phyloP scores from a whole-genome alignment of 164 flowering plant genomes.

The Brasenia schreberi region DNA sequence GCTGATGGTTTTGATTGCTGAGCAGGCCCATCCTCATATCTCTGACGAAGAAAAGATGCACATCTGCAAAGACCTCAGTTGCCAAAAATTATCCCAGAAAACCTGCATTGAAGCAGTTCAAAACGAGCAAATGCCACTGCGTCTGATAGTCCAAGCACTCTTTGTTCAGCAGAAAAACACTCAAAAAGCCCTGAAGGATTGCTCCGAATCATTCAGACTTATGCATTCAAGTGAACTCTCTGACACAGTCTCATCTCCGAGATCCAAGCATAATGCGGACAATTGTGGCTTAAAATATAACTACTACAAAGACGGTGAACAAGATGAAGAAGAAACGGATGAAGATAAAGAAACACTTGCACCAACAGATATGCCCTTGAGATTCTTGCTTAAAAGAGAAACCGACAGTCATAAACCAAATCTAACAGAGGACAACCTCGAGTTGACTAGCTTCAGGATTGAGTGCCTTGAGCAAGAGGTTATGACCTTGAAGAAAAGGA shows the following conservation, averaged over 20 bases:
- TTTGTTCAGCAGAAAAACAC: slow-evolving; percentile 77
- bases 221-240: slow-evolving; percentile 39
- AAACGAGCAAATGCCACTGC: slow-evolving; percentile 85
- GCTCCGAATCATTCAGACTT: slow-evolving; percentile 70
- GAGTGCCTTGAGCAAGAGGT: slow-evolving; percentile 82
- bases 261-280: slow-evolving; percentile 26
- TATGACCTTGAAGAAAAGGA: slow-evolving; percentile 47
- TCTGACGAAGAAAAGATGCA: slow-evolving; percentile 60
- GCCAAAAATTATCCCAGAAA: slow-evolving; percentile 79
- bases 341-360: slow-evolving; percentile 16
- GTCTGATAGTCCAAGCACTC: slow-evolving; percentile 80
- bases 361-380: slow-evolving; percentile 22
- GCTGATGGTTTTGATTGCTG: not conserved
- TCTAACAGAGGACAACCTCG: slow-evolving; percentile 41
- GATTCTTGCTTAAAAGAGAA: slow-evolving; percentile 45
- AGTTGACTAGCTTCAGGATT: slow-evolving; percentile 87
- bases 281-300: slow-evolving; percentile 36
- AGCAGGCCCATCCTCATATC: slow-evolving; percentile 51
- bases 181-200: slow-evolving; percentile 77
- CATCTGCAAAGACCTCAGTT: slow-evolving; percentile 73
- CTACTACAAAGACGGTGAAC: slow-evolving; percentile 16
- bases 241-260: slow-evolving; percentile 49
- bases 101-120: slow-evolving; percentile 81
- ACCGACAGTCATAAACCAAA: slow-evolving; percentile 18
- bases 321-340: not conserved